Conservation (phyloP, 2,329 filamentous ascomycete genomes). For the Alternaria alternata region DNA sequence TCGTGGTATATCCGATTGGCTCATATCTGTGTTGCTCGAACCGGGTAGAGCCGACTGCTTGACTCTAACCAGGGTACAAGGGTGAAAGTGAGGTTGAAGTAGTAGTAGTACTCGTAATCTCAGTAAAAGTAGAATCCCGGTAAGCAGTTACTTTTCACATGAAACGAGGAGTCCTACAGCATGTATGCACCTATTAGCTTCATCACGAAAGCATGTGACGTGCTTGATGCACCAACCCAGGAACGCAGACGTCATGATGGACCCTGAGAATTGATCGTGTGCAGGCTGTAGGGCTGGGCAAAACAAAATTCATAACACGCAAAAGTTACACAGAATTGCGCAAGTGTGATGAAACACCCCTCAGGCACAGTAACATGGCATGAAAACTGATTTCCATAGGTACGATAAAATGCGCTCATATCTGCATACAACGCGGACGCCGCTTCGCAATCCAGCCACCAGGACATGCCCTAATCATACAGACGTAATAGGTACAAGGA, state of each 20-base stretch:
- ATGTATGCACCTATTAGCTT: background rate
- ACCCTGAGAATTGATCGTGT: slow-evolving; percentile 16
- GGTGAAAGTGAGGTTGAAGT: background rate
- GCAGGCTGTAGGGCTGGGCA: background rate
- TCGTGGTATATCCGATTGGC: background rate
- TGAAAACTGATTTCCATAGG: background rate
- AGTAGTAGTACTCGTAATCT: background rate
- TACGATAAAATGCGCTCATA: background rate
- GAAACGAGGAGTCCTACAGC: background rate
- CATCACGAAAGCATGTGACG: slow-evolving; percentile 14
- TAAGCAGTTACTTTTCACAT: background rate
- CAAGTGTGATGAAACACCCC: background rate
- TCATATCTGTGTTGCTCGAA: background rate
- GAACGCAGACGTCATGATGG: slow-evolving; percentile 34
- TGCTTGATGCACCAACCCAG: slow-evolving; percentile 4
- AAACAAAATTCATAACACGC: background rate
- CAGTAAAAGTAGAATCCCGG: background rate
- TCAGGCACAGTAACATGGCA: background rate
- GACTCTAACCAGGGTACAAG: background rate
- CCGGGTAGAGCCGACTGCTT: background rate
- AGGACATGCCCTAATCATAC: slow-evolving; percentile 23
- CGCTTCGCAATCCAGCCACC: slow-evolving; percentile 12
- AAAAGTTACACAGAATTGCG: background rate
- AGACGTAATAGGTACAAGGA: slow-evolving; percentile 16
- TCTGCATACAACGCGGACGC: slow-evolving; percentile 8